Evolutionary conservation across 768 basidiomycete species (phyloP), one percentile per base, ranked within the genome.

Genomic region (Gloeophyllum trabeum): DNA sequence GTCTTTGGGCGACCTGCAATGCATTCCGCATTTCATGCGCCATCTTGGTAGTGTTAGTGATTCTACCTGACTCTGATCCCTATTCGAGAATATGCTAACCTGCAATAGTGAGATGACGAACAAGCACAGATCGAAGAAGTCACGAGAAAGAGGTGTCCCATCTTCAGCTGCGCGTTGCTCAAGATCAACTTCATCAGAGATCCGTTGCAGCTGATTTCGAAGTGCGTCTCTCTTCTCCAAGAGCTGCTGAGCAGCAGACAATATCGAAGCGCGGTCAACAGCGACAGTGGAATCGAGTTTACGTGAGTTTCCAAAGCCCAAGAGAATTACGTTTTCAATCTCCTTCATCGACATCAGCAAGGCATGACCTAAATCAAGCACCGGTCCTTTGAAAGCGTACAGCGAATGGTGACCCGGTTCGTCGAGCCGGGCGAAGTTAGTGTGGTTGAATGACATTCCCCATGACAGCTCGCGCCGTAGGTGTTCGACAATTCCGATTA

Each of bases 51-150:
- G 16, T 32, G 40, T 10, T 7, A 19, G 22, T 19, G 6, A 22
- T 43, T 40, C 40, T 18, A 24, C n/a, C n/a, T n/a, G n/a, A n/a
- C n/a, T n/a, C n/a, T n/a, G n/a, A n/a, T n/a, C n/a, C n/a, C n/a
- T n/a, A n/a, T n/a, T n/a, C n/a, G n/a, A n/a, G n/a, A 10, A 24
- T 44, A 12, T 13, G 22, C 14, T 13, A 44, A 69, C 69, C 62
- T 71, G 67, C n/a, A 71, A 50, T 21, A 70, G 46, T 2, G 67
- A 67, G 22, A 67, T 65, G 49, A 65, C 59, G 36, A 65, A 64
- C 13, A 66, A 54, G 45, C 63, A 66, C 25, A 62, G 49, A 32
- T 65, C 59, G 20, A 56, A 57, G 1, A 59, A 51, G 36, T 63
- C 59, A 36, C 48, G 49, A 21, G 58, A 53, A 20, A 62, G 42